phyloP scores from a whole-genome alignment of 805 yeast species.

The Saccharomyces eubayanus region DNA sequence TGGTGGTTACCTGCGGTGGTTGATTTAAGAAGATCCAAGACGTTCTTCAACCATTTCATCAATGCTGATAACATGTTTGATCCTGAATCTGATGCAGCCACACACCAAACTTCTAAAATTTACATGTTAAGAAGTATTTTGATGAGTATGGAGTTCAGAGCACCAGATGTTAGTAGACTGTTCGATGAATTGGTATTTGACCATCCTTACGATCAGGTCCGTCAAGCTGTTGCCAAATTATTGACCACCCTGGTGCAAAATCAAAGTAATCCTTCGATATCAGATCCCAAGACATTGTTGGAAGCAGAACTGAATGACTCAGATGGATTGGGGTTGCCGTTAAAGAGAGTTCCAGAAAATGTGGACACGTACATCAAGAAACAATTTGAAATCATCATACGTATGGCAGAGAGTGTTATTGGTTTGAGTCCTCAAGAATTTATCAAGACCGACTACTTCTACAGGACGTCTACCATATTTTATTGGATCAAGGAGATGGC shows the following conservation, averaged over 20 bases:
- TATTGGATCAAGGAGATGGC: slow-evolving; percentile 50
- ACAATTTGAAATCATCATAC: slow-evolving; percentile 39
- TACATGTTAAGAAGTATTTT: slow-evolving; percentile 45
- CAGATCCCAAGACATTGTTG: slow-evolving; percentile 9
- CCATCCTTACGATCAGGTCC: slow-evolving; percentile 66
- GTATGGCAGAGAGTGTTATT: slow-evolving; percentile 29
- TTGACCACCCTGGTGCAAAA: slow-evolving; percentile 31
- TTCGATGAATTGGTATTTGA: slow-evolving; percentile 38
- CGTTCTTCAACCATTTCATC: slow-evolving; percentile 38
- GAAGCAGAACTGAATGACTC: slow-evolving; percentile 7
- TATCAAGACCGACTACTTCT: slow-evolving; percentile 52
- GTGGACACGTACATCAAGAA: slow-evolving; percentile 34
- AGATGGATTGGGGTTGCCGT: slow-evolving; percentile 32
- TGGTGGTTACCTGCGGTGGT: slow-evolving; percentile 66
- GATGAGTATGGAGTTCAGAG: slow-evolving; percentile 46
- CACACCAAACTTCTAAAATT: slow-evolving; percentile 50
- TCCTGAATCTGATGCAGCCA: slow-evolving; percentile 49
- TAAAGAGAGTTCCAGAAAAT: slow-evolving; percentile 25
- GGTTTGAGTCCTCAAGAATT: slow-evolving; percentile 46
- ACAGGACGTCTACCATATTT: slow-evolving; percentile 55
- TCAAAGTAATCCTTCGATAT: slow-evolving; percentile 19
- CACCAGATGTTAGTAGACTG: slow-evolving; percentile 40
- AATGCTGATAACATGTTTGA: slow-evolving; percentile 38
- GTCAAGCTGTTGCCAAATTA: slow-evolving; percentile 57
- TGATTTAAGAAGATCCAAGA: slow-evolving; percentile 60